Conservation (phyloP, 768 basidiomycete species). For the Kwoniella mangroviensis region DNA sequence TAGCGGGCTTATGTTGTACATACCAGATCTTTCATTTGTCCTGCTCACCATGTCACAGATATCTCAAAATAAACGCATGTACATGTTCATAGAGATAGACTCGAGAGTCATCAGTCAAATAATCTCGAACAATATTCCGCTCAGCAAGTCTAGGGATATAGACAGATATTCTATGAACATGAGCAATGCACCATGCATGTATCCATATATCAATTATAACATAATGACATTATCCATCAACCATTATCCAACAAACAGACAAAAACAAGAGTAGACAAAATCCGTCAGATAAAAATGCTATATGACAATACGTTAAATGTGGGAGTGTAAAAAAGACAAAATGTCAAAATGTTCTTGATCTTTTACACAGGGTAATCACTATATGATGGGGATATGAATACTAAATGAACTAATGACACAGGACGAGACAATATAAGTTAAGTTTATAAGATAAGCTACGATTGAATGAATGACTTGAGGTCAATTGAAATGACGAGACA, state of each 20-base stretch:
- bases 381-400: not conserved
- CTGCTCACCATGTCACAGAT: too few species aligned
- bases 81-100: too few species aligned
- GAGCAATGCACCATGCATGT: not conserved
- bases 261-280: not conserved
- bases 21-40: too few species aligned
- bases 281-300: not conserved
- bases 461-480: not conserved
- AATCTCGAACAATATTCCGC: too few species aligned
- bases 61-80: too few species aligned
- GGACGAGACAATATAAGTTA: not conserved
- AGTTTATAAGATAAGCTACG: not conserved
- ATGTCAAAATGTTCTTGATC: too few species aligned
- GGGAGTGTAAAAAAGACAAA: not conserved
- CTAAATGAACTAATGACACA: not conserved
- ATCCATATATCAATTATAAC: not conserved
- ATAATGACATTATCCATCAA: not conserved
- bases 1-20: too few species aligned
- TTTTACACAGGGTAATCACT: not conserved
- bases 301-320: not conserved
- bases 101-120: too few species aligned
- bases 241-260: not conserved
- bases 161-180: not conserved
- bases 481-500: not conserved
- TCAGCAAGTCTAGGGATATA: too few species aligned